Percentiles rank a stretch among this genome's conserved stretches.
phyloP scores from a whole-genome alignment of 495 filamentous ascomycete genomes.

The Podospora pseudopauciseta region DNA sequence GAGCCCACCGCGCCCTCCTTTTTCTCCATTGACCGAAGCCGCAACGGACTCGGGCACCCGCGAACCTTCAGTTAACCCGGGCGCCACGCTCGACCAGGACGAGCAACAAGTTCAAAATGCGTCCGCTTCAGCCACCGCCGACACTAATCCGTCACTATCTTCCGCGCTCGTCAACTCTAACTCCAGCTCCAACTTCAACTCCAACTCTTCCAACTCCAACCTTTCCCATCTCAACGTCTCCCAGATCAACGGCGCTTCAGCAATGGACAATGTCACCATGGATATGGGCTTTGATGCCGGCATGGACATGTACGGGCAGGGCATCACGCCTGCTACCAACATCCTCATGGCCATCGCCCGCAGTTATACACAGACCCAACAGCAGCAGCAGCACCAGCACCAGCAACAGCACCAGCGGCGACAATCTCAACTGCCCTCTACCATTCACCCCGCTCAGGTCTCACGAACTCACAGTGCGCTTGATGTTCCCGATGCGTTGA shows the following conservation, averaged over 20 bases:
- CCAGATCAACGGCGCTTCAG: neutral
- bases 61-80: constrained; percentile 23
- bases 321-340: constrained; percentile 1
- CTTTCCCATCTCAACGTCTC: neutral
- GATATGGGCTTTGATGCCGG: constrained; percentile 12
- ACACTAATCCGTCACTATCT: neutral
- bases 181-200: constrained; percentile 1
- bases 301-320: constrained; percentile 22
- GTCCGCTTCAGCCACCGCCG: neutral
- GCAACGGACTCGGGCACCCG: constrained; percentile 26
- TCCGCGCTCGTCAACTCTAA: neutral
- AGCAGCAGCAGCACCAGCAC: neutral
- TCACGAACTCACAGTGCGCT: constrained; percentile 16
- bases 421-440: constrained; percentile 21
- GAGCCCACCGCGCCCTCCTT: constrained; percentile 34
- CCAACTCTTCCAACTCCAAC: neutral
- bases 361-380: neutral
- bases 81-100: constrained; percentile 8
- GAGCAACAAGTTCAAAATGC: neutral
- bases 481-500: constrained; percentile 10
- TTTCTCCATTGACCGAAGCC: constrained; percentile 35
- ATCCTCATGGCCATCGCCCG: constrained; percentile 30
- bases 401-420: too few species aligned
- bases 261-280: neutral
- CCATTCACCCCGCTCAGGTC: constrained; percentile 33